Conservation (phyloP, 1,284 basidiomycete species). For the Puccinia triticina region DNA sequence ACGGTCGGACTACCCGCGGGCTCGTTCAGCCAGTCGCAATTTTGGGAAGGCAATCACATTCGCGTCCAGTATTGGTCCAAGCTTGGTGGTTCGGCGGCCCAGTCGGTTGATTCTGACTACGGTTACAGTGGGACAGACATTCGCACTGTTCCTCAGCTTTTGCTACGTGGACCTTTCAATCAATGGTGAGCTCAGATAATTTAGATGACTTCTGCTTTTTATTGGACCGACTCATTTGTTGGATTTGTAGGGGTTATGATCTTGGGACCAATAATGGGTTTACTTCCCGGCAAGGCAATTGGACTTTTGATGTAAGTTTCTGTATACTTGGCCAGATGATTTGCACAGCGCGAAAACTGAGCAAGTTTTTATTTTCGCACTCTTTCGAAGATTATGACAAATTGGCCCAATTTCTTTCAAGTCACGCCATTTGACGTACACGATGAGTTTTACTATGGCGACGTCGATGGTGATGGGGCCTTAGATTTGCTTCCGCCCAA, state of each 20-base stretch:
- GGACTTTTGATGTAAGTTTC: slow-evolving; percentile 68
- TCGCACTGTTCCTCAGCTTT: slow-evolving; percentile 79
- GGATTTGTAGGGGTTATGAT: slow-evolving; percentile 69
- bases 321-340: neutral
- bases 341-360: neutral
- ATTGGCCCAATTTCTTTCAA: slow-evolving; percentile 83
- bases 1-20: slow-evolving; percentile 69
- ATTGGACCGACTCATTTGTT: neutral
- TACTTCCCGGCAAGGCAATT: slow-evolving; percentile 68
- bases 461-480: slow-evolving; percentile 79
- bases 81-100: slow-evolving; percentile 67
- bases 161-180: slow-evolving; percentile 84
- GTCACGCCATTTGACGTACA: slow-evolving; percentile 85
- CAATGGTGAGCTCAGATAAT: slow-evolving; percentile 64
- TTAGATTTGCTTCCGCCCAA: slow-evolving; percentile 87
- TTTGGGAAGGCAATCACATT: slow-evolving; percentile 81
- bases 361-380: neutral
- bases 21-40: slow-evolving; percentile 66
- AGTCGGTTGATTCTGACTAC: slow-evolving; percentile 76
- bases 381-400: slow-evolving; percentile 68
- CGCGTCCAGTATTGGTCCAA: slow-evolving; percentile 85
- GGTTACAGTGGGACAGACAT: slow-evolving; percentile 65
- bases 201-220: neutral
- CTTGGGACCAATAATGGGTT: slow-evolving; percentile 72
- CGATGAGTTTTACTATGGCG: slow-evolving; percentile 81